phyloP scores from a whole-genome alignment of 177 flowering plant species.

The Vitis hybrid region DNA sequence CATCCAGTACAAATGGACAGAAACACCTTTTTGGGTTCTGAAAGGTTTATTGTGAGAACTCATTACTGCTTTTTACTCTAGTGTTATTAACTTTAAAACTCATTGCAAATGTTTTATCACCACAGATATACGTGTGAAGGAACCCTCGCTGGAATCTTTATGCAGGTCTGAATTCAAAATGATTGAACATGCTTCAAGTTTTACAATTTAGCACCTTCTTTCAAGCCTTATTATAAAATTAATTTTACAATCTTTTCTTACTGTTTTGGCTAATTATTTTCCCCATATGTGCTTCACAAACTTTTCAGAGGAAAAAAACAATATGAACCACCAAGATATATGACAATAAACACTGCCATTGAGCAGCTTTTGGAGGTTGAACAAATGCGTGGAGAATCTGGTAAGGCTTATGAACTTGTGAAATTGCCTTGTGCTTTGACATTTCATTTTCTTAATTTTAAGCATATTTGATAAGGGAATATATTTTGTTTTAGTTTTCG shows the following conservation, averaged over 20 bases:
- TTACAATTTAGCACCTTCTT: not conserved
- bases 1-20: not conserved
- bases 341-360: slow-evolving; percentile 83
- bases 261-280: slow-evolving; percentile 1
- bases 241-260: not conserved
- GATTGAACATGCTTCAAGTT: not conserved
- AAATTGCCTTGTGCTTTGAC: too few relatives aligned
- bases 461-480: not conserved
- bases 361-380: slow-evolving; percentile 94
- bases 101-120: not conserved
- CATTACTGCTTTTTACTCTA: not conserved
- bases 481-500: too few relatives aligned
- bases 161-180: slow-evolving; percentile 55
- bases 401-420: slow-evolving; percentile 25
- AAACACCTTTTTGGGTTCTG: not conserved
- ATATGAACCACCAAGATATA: slow-evolving; percentile 88
- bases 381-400: slow-evolving; percentile 53
- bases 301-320: slow-evolving; percentile 69
- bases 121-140: slow-evolving; percentile 93
- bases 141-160: slow-evolving; percentile 83
- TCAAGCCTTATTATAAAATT: not conserved
- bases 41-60: not conserved
- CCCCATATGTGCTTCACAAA: not conserved
- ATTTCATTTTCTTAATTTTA: too few relatives aligned
- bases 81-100: not conserved